Conservation (phyloP, 2,329 filamentous ascomycete genomes). For the Sarocladium kiliense region DNA sequence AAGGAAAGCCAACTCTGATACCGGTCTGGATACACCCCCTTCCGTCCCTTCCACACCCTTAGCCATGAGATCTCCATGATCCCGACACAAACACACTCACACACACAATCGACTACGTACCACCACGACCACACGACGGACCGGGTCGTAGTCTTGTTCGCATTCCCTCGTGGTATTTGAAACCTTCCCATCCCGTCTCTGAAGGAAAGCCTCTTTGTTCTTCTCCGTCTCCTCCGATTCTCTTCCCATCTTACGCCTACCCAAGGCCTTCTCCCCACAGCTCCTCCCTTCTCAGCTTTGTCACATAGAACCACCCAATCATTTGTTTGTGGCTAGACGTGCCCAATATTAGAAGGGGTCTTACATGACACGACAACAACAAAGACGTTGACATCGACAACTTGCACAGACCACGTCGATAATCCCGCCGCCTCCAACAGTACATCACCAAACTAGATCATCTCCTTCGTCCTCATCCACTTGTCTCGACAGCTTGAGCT, state of each 20-base stretch:
- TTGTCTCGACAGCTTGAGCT: neutral
- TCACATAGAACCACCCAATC: neutral
- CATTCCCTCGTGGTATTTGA: constrained; percentile 1
- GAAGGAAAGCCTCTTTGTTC: neutral
- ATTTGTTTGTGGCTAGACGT: neutral
- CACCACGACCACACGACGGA: neutral
- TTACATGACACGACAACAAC: neutral
- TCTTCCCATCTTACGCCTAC: neutral
- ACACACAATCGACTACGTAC: neutral
- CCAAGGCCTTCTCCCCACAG: no score
- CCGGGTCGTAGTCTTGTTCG: neutral
- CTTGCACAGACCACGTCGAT: neutral
- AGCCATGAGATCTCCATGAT: neutral
- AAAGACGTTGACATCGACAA: neutral
- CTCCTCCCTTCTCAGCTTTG: neutral
- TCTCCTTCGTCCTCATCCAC: neutral
- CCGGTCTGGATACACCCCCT: neutral
- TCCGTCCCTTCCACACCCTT: neutral
- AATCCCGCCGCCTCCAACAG: no score
- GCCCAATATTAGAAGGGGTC: neutral
- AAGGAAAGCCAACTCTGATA: no score
- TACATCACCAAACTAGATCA: neutral
- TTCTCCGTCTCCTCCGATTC: neutral
- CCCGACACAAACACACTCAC: neutral
- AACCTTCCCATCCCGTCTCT: neutral